These are phyloP conservation scores for Pezicula carpinea DNA, from an alignment of 2,329 filamentous ascomycete genomes.

Conservation along the genomic window DNA sequence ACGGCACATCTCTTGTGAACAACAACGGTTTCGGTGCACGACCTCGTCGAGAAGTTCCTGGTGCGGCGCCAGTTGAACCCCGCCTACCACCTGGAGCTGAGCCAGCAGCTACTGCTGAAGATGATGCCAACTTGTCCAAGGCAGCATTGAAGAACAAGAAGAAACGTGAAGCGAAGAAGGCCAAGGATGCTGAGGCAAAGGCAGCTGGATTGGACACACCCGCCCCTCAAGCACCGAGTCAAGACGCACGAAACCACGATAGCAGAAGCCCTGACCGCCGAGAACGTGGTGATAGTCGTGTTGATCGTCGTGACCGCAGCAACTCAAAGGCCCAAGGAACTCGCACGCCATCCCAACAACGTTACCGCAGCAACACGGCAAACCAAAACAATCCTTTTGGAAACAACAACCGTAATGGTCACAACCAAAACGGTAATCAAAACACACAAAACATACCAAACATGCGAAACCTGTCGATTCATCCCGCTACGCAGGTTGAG, in stretches of 20 bases:
- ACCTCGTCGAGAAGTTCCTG: slow-evolving; percentile 74
- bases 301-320: slow-evolving; percentile 33
- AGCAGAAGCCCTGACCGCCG: slow-evolving; percentile 65
- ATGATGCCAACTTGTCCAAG: slow-evolving; percentile 71
- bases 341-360: slow-evolving; percentile 40
- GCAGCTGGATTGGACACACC: slow-evolving; percentile 34
- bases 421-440: slow-evolving; percentile 22
- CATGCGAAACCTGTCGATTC: slow-evolving; percentile 31
- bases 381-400: slow-evolving; percentile 22
- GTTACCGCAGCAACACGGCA: slow-evolving; percentile 46
- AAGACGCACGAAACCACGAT: slow-evolving; percentile 40
- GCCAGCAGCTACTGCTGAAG: slow-evolving; percentile 55
- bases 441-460: slow-evolving; percentile 25
- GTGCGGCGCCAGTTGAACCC: slow-evolving; percentile 69
- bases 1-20: slow-evolving; percentile 60
- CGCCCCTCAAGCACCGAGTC: slow-evolving; percentile 13
- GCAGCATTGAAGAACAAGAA: slow-evolving; percentile 95
- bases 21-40: slow-evolving; percentile 73
- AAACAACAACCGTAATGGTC: slow-evolving; percentile 15
- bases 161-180: slow-evolving; percentile 91
- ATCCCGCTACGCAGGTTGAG: slow-evolving; percentile 15
- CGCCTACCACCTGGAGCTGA: slow-evolving; percentile 64
- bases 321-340: slow-evolving; percentile 43
- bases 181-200: slow-evolving; percentile 70
- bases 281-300: slow-evolving; percentile 43